These are phyloP conservation scores for Rhizophagus sp. DNA, from an alignment of 192 early-diverging fungal genomes.

Conservation along the genomic window DNA sequence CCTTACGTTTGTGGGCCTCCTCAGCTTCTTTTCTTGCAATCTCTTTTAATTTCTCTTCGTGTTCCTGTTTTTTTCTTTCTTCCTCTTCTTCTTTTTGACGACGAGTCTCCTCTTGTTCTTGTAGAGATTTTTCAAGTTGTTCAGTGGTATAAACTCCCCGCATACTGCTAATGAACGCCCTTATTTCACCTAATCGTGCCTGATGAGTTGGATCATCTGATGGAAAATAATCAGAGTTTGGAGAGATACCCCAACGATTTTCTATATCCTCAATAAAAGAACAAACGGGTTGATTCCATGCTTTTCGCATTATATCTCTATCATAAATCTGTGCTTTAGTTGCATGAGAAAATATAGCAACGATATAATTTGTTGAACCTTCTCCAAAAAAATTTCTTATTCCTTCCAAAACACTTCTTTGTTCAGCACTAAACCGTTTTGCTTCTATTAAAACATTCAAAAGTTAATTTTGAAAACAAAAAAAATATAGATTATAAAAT, in stretches of 20 bases:
- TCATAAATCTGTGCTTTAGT: not conserved
- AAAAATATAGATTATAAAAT: not conserved
- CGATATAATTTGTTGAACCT: constrained; percentile 18
- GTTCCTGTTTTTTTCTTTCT: not conserved
- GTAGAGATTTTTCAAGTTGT: not conserved
- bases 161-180: constrained; percentile 2
- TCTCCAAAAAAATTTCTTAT: constrained; percentile 10
- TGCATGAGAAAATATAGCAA: constrained; percentile 24
- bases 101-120: constrained; percentile 3
- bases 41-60: constrained; percentile 15
- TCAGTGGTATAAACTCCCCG: not conserved
- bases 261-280: constrained; percentile 12
- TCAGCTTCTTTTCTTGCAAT: not conserved
- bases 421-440: constrained; percentile 11
- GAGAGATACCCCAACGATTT: constrained; percentile 22
- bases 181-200: constrained; percentile 5
- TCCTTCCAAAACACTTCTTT: not conserved
- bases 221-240: constrained; percentile 16
- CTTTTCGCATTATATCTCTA: not conserved
- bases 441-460: constrained; percentile 2
- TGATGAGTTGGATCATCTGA: not conserved
- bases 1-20: not conserved
- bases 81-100: constrained; percentile 23
- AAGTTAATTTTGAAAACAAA: not conserved
- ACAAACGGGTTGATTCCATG: constrained; percentile 1